These are phyloP conservation scores for Wickerhamomyces chambardii DNA, from an alignment of 805 yeast species.

Conservation along the genomic window DNA sequence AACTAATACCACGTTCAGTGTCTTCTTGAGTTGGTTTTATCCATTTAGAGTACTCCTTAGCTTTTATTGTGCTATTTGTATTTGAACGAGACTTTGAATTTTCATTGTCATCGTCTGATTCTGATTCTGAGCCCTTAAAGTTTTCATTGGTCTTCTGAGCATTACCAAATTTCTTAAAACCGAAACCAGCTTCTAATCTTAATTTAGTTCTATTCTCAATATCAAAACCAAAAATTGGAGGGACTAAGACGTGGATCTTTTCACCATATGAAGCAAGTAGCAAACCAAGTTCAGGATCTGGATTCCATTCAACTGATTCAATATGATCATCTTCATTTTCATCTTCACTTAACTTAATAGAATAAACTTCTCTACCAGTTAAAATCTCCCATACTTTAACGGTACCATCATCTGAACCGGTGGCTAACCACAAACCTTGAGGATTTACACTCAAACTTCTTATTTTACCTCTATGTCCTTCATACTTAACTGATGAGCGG, in stretches of 20 bases:
- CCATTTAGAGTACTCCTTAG: slow-evolving; percentile 70
- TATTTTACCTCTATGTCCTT: slow-evolving; percentile 78
- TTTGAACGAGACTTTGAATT: no score
- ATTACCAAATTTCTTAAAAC: slow-evolving; percentile 60
- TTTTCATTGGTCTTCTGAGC: slow-evolving; percentile 31
- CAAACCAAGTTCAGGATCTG: slow-evolving; percentile 63
- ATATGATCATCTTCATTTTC: slow-evolving; percentile 74
- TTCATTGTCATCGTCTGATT: slow-evolving; percentile 30
- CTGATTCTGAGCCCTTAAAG: no score
- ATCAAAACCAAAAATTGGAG: slow-evolving; percentile 86
- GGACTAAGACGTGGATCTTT: slow-evolving; percentile 66
- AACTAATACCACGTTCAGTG: slow-evolving; percentile 61
- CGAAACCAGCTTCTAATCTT: slow-evolving; percentile 86
- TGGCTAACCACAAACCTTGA: slow-evolving; percentile 89
- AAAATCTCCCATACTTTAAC: slow-evolving; percentile 95
- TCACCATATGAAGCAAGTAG: slow-evolving; percentile 84
- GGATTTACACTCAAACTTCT: slow-evolving; percentile 83
- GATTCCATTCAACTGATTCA: slow-evolving; percentile 86
- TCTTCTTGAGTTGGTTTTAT: slow-evolving; percentile 59
- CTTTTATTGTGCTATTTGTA: slow-evolving; percentile 21
- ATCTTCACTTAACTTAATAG: slow-evolving; percentile 42
- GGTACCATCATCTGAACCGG: slow-evolving; percentile 96
- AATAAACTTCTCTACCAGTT: slow-evolving; percentile 89
- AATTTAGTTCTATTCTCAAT: slow-evolving; percentile 75
- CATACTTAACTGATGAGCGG: slow-evolving; percentile 71